Base-by-base conservation (phyloP, 2,329 filamentous ascomycete genomes). In the Cadophora sp. region DNA sequence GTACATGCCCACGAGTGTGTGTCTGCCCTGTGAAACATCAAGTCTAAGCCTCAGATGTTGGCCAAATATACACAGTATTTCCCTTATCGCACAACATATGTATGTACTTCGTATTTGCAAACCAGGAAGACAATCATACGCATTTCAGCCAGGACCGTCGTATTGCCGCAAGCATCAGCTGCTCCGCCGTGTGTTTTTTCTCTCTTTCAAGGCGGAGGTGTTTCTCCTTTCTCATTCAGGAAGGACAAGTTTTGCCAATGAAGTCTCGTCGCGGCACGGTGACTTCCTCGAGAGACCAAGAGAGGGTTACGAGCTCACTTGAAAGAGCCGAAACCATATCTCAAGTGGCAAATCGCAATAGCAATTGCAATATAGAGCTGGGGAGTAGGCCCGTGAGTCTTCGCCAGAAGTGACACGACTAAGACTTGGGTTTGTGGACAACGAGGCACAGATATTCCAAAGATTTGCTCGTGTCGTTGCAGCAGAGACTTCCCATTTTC, bases 11-110 rank as follows among this genome's bases (percentile, higher is more conserved):
- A 20, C 58, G 14, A 47, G 27, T 48, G 43, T 48, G 27, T 33
- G 43, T 48, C 43, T 48, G 18, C 24, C 24, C 58, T 58, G 22
- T 60, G 58, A 60, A 60, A 60, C 20, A 13, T 48, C 16, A 13
- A 30, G 58, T 47, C 43, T 33, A 30, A 33, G 41, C 22, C 41
- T 60, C 41, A 48, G 24, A n/a, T 27, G 41, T 30, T 30, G n/a
- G 39, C 41, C 24, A n/a, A 47, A 39, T 51, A 62, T 41, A 61
- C 27, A 33, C 33, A 24, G 14, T n/a, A 14, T 51, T 13, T n/a
- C 27, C 43, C 27, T 53, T 43, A 59, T 59, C 27, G 62, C 53
- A 64, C 62, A 59, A n/a, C 62, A 64, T 59, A 64, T 64, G 53
- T 59, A 59, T 64, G 62, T 59, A 16, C 62, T 33, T 36, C 58